Percentiles rank a stretch among this genome's conserved stretches.
Conservation (phyloP, 1,284 basidiomycete species). For the Paramarasmius palmivorus region DNA sequence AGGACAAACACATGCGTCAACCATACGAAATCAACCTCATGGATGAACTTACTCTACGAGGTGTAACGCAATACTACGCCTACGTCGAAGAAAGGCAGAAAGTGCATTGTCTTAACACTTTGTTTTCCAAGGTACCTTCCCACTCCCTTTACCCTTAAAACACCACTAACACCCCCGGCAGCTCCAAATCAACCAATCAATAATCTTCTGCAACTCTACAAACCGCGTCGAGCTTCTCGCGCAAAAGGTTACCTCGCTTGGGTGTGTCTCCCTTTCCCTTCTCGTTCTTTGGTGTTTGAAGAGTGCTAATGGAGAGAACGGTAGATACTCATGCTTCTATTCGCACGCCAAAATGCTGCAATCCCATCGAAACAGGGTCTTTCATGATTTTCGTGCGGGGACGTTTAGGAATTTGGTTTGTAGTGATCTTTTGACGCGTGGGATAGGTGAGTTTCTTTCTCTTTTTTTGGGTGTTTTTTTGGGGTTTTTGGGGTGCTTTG, state of each 20-base stretch:
- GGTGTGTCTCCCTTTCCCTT: too few relatives aligned
- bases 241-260: slow-evolving; percentile 98
- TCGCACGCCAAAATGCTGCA: slow-evolving; percentile 99
- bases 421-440: slow-evolving; percentile 93
- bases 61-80: slow-evolving; percentile 99
- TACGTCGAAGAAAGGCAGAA: slow-evolving; percentile 99
- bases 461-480: too few relatives aligned
- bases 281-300: too few relatives aligned
- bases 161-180: slow-evolving; percentile 31
- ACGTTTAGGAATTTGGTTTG: slow-evolving; percentile 98
- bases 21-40: slow-evolving; percentile 99
- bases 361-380: slow-evolving; percentile 97
- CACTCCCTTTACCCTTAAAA: background rate
- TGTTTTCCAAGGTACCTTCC: slow-evolving; percentile 90
- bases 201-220: slow-evolving; percentile 99
- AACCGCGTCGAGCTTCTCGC: slow-evolving; percentile 98
- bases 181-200: slow-evolving; percentile 99
- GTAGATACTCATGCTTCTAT: slow-evolving; percentile 99
- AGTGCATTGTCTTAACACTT: slow-evolving; percentile 97
- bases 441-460: too few relatives aligned
- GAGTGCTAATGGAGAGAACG: too few relatives aligned
- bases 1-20: slow-evolving; percentile 98
- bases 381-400: slow-evolving; percentile 99
- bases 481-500: too few relatives aligned
- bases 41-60: slow-evolving; percentile 98